Base-by-base conservation (phyloP, 805 yeast genomes). In the Suhomyces prunicola region DNA sequence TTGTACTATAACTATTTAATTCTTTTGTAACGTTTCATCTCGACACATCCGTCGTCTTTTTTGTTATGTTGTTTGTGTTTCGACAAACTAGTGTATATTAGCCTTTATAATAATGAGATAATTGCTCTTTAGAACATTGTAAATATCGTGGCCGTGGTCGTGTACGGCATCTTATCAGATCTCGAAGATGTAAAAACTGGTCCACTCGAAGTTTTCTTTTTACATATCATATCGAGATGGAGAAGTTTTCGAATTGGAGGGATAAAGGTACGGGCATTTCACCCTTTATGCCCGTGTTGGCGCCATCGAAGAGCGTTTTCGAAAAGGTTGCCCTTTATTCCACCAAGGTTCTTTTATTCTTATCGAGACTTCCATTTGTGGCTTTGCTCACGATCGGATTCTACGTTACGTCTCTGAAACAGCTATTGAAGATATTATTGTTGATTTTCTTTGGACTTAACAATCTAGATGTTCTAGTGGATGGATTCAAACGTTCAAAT, bases 251-350 rank as follows among this genome's bases (percentile, higher is more conserved):
- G 24, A 79, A 80, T 55, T 90, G 88, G 86, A 80, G 97, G 68
- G 97, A 90, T 65, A 88, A 85, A 56, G 94, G 93, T 4, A 91
- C 97, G 1, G 97, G 97, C n/a, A 88, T 91, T 35, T 86, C 96
- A 0, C 97, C 97, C 2, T 90, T 90, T 59, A 74, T 87, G 71
- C 96, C 96, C 0, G 58, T 66, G 42, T 64, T 77, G 4, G 50
- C 54, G 29, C 36, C 54, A 12, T 23, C 55, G 12, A 31, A 39
- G 2, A 15, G 54, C 15, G 51, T 47, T 15, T 44, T 36, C n/a
- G 35, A 23, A 29, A 54, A 47, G 35, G 47, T 35, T 22, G 50
- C 46, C n/a, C 6, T 50, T 23, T 51, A 50, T 26, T 35, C 60
- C 4, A 41, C 53, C 13, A 56, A 54, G 24, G 55, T 57, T 6